phyloP scores from a whole-genome alignment of 2,329 filamentous ascomycete species.

The Penicillium sp. region DNA sequence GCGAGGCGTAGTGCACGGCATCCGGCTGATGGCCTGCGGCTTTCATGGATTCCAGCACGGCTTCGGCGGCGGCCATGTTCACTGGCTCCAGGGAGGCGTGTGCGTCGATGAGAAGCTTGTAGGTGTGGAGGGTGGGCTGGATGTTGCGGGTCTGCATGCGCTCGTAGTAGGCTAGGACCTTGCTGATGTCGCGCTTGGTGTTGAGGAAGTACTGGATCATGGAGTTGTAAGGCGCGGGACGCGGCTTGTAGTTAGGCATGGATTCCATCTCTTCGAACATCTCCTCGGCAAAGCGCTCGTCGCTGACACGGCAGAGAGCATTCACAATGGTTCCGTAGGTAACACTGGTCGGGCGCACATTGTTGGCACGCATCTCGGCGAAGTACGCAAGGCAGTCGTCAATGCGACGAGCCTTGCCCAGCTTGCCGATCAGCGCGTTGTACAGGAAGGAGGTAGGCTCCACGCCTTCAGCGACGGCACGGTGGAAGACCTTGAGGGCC shows the following conservation, averaged over 20 bases:
- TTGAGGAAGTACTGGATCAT: conserved; percentile 99
- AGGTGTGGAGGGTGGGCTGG: conserved; percentile 89
- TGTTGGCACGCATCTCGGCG: conserved; percentile 89
- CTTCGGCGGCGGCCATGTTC: conserved; percentile 83
- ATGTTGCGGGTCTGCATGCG: conserved; percentile 89
- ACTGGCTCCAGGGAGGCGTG: conserved; percentile 91
- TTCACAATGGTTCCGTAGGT: conserved; percentile 99
- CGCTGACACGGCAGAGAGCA: conserved; percentile 91
- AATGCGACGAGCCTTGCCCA: conserved; percentile 95
- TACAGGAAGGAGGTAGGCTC: conserved; percentile 96
- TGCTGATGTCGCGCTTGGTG: conserved; percentile 91
- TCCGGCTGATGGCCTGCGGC: conserved; percentile 74
- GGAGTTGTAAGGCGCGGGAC: conserved; percentile 96
- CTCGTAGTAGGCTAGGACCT: conserved; percentile 92
- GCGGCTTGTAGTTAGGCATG: conserved; percentile 98
- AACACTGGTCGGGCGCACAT: conserved; percentile 92
- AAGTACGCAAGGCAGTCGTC: conserved; percentile 99
- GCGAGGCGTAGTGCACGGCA: conserved; percentile 89
- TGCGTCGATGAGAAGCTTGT: conserved; percentile 94
- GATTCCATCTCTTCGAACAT: conserved; percentile 99
- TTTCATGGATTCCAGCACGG: conserved; percentile 76
- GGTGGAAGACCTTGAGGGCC: conserved; percentile 95
- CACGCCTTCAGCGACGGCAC: conserved; percentile 88
- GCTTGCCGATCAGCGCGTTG: conserved; percentile 96
- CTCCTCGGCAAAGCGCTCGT: conserved; percentile 96